Percentiles rank a stretch among this genome's conserved stretches.
Conservation (phyloP, 441 rosid genomes). For the Aleurites moluccanus region DNA sequence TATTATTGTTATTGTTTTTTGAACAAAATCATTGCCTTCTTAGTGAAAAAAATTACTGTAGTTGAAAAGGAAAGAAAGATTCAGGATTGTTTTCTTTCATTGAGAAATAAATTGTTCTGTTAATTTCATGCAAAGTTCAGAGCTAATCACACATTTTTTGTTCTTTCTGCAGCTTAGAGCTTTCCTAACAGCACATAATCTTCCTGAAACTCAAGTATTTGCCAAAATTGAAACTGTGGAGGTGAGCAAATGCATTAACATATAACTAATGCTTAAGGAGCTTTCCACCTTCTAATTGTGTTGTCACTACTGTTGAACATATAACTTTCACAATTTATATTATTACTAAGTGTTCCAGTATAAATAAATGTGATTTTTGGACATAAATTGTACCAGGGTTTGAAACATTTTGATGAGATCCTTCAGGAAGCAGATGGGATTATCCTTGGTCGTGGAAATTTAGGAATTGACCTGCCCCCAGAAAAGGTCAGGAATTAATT, state of each 20-base stretch:
- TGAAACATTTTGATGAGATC: slow-evolving; percentile 21
- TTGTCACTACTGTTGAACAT: neutral
- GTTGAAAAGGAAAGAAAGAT: neutral
- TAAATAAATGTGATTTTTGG: neutral
- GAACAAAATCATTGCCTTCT: no score
- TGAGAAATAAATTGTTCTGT: no score
- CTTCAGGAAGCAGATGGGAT: slow-evolving; percentile 21
- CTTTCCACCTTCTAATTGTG: no score
- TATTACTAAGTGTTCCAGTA: neutral
- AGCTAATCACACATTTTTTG: neutral
- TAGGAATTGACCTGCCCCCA: slow-evolving; percentile 23
- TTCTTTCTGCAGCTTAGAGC: slow-evolving; percentile 15
- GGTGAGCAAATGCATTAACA: neutral
- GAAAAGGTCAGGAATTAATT: slow-evolving; percentile 1
- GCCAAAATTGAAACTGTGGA: slow-evolving; percentile 21
- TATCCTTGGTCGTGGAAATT: slow-evolving; percentile 22
- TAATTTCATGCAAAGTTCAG: neutral
- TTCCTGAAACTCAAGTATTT: slow-evolving; percentile 16
- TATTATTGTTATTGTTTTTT: neutral
- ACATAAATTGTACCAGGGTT: neutral
- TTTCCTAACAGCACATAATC: slow-evolving; percentile 12
- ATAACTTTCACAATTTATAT: neutral
- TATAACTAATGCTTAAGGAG: neutral
- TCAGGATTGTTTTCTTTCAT: neutral
- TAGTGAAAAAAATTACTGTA: neutral